Evolutionary conservation across 352 stramenopile genomes (phyloP), one percentile per base, ranked within the genome.

Genomic region (Globisporangium viniferum): DNA sequence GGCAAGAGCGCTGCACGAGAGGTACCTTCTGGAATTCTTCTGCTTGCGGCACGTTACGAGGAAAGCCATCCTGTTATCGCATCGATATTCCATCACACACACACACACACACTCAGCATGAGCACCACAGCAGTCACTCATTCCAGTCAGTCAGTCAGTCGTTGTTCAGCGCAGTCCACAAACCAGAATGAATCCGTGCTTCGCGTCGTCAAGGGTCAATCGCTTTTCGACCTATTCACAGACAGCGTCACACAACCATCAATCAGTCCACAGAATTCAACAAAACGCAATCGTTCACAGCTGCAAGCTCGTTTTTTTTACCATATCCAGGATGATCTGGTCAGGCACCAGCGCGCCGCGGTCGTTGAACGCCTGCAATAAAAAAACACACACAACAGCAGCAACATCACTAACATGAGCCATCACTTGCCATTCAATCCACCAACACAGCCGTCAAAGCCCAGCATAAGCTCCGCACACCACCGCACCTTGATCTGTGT

Each of bases 301-400:
- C 64, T 2, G 33, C 35, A 49, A 20, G 1, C 27, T 54, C 20
- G 20, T 20, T 35, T 24, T 24, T 24, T 27, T 41, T 56, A 91
- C 82, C 89, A 97, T 96, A 59, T 93, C 87, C 22, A 96, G 68
- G 67, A 97, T 94, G 67, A 97, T 93, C 67, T 90, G 75, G 73
- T 97, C 91, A 4, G 91, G 91, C 44, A 97, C 89, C 2, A 97
- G 76, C 12, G 81, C 80, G 4, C 91, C 91, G 49, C 83, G 81
- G 70, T 94, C 83, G 65, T 88, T 95, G 84, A 89, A 97, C 55
- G 83, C 75, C 84, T 91, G 46, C 48, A n/a, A n/a, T 24, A 18
- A 66, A 44, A 27, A 59, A 18, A 8, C 3, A 20, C n/a, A 54
- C 24, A 24, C 24, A 24, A 24, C 24, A 24, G 24, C 24, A 24